Evolutionary conservation across 148 eudicot genomes (phyloP), one percentile per base, ranked within the genome.

Genomic region (Fallopia convolvulus): DNA sequence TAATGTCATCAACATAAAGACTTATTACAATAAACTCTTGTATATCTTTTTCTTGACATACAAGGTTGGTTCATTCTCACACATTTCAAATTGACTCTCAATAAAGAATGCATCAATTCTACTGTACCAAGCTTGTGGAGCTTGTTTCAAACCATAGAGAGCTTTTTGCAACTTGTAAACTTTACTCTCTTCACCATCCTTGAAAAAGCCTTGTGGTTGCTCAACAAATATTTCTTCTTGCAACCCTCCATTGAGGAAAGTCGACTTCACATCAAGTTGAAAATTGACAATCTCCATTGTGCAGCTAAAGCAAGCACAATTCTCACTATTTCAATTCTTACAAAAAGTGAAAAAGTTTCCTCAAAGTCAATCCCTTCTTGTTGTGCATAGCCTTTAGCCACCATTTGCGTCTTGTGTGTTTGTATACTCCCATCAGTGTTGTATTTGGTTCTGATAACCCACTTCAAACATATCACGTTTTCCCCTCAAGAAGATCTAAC

Each of bases 131-230:
- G 81, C 81, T 47, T 78, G 12, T 1, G 73, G 76, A 33, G 70
- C 71, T 21, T 79, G 81, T 39, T 75, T 63, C 5, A 79, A 40
- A 8, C 81, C 74, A 75, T 79, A 33, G 39, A 33, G 39, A 33
- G 39, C 39, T 3, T 33, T 33, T 33, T 33, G 39, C 1, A 33
- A 3, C 21, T 23, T 47, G 23, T 47, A 49, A 1, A 79, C 71
- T 32, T 76, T 76, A 32, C 39, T 26, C n/a, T 76, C 70, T 10
- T 55, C 52, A 8, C 78, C 78, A 30, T 33, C 55, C 23, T 32
- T 41, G 20, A 32, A 71, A 58, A n/a, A 76, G 23, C 78, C 78
- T 23, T 23, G 18, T 2, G 74, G 81, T 33, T 79, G 78, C 33
- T 23, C 30, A 49, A 72, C 75, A 72, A 33, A 72, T 4, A 72